Conservation (phyloP, 2,329 filamentous ascomycete species). For the Sclerotinia trifoliorum region DNA sequence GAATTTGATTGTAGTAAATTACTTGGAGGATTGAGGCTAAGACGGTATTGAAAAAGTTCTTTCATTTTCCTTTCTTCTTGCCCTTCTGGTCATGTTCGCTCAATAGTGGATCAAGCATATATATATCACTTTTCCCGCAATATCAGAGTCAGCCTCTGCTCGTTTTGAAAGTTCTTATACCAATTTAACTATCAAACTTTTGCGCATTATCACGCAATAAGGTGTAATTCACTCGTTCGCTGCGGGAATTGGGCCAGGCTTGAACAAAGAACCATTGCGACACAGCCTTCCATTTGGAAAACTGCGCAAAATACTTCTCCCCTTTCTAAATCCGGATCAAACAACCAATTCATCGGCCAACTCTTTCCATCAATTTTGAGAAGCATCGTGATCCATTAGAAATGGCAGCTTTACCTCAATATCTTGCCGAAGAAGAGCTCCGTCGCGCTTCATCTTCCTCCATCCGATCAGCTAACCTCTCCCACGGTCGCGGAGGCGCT, state of each 20-base stretch:
- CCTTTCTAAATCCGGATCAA: neutral
- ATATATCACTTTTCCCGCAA: slow-evolving; percentile 13
- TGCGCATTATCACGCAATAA: slow-evolving; percentile 16
- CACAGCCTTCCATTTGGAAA: neutral
- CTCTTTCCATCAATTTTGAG: neutral
- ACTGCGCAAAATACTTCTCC: neutral
- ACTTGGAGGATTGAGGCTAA: neutral
- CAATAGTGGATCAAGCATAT: neutral
- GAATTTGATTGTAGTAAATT: slow-evolving; percentile 4
- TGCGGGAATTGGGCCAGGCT: neutral
- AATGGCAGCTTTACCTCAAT: slow-evolving; percentile 33
- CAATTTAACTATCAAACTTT: neutral
- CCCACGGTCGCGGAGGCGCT: slow-evolving; percentile 75
- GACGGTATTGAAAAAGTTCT: neutral
- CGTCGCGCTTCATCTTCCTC: slow-evolving; percentile 30
- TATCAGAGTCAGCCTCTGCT: neutral
- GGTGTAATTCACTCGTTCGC: slow-evolving; percentile 10
- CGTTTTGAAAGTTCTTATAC: neutral
- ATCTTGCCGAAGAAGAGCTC: slow-evolving; percentile 27
- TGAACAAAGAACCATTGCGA: neutral
- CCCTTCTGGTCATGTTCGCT: neutral
- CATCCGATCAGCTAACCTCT: slow-evolving; percentile 40
- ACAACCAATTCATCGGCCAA: neutral
- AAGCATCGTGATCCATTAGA: neutral
- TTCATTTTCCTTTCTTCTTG: slow-evolving; percentile 6